A percentile compares a stretch with the other conserved stretches of the same genome.
These are phyloP conservation scores for Ustilago curta DNA, from an alignment of 1,284 basidiomycete genomes.

Conservation along the genomic window DNA sequence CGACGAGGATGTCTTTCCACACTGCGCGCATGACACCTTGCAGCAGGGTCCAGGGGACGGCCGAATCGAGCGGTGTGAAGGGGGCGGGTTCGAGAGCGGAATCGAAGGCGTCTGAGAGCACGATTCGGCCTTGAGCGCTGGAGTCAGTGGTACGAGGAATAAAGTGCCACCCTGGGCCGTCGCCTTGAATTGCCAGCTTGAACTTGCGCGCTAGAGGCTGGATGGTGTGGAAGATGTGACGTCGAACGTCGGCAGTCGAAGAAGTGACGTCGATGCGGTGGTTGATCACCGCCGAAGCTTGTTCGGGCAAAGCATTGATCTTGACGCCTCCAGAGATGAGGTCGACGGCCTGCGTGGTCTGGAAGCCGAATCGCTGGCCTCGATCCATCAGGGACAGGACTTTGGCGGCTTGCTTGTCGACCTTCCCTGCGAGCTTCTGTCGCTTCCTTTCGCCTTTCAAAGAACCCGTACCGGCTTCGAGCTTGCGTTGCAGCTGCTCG, in stretches of 20 bases:
- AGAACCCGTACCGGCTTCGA: neutral
- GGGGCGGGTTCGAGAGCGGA: constrained; percentile 75
- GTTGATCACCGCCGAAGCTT: constrained; percentile 74
- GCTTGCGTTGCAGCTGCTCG: constrained; percentile 57
- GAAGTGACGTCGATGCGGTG: constrained; percentile 75
- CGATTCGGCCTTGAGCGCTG: constrained; percentile 17
- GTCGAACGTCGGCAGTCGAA: constrained; percentile 72
- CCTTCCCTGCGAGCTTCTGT: constrained; percentile 5
- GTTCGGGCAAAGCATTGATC: constrained; percentile 76
- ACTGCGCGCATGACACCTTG: constrained; percentile 73
- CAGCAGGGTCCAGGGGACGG: constrained; percentile 72
- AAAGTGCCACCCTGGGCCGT: constrained; percentile 23
- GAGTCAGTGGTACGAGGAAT: neutral
- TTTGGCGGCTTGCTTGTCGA: constrained; percentile 26
- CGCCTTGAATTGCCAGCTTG: constrained; percentile 73
- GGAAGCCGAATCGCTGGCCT: constrained; percentile 71
- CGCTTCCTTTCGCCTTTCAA: neutral
- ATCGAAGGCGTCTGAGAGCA: constrained; percentile 69
- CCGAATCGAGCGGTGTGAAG: constrained; percentile 71
- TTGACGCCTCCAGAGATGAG: constrained; percentile 78
- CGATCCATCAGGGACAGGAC: constrained; percentile 13
- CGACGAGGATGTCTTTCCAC: constrained; percentile 70
- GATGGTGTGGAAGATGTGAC: constrained; percentile 72
- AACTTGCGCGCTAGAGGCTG: constrained; percentile 71
- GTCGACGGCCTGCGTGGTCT: constrained; percentile 80